Base-by-base conservation (phyloP, 2,329 filamentous ascomycete species). In the Sordariomycetes sp. region DNA sequence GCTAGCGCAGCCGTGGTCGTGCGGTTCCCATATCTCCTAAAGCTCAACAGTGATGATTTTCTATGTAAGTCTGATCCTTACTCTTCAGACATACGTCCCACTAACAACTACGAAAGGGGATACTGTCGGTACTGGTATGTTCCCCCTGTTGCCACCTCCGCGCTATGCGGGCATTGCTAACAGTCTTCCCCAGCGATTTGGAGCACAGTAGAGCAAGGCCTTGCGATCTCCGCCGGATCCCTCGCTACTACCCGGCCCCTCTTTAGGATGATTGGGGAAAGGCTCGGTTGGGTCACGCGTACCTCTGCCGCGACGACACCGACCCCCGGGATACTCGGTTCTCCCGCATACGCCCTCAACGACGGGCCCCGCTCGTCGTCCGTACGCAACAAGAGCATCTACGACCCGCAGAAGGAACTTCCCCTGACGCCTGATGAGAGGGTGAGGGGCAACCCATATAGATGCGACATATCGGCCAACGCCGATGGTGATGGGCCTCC, bases 211-310 rank as follows among this genome's bases (percentile, higher is more conserved):
- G 78, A 80, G 57, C 68, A 74, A 37, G 75, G 74, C 14, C 69
- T 80, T 1, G 75, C 76, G 54, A 74, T 80, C 61, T 73, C 72
- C 7, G 77, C 77, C 7, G 75, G 73, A 20, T 72, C 72, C 24
- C 70, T 77, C 6, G 74, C 76, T 8, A 78, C 76, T 0, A 67
- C 79, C 6, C 73, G 75, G 0, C 78, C 77, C 0, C 68, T 80
- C 1, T 59, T 73, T 60, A 71, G 70, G 58, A 37, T 63, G 32
- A 53, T 75, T 50, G 67, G 64, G 55, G 66, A 64, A 56, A 69
- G 64, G 58, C 60, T 76, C 52, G 68, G 68, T 54, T 58, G 28
- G 24, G 18, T 12, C 16, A 32, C 28, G 4, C 4, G 8, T 4
- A 32, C 28, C 4, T 32, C 28, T 8, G 28, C 28, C 28, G 28